Base-by-base conservation (phyloP, 257 asterid genomes). In the Dorcoceras hygrometricum region DNA sequence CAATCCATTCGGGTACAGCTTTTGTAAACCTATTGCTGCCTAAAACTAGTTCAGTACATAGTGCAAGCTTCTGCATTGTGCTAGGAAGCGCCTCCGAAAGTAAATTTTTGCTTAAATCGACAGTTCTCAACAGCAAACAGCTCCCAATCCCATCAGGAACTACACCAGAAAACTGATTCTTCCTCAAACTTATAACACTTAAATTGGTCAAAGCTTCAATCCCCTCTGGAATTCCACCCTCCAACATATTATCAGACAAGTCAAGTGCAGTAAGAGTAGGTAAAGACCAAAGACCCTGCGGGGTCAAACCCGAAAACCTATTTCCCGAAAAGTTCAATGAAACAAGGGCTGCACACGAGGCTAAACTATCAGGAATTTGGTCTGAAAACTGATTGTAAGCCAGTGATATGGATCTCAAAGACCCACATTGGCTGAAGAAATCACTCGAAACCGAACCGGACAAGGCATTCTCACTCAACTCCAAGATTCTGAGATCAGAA, bases 341-440 rank as follows among this genome's bases (percentile, higher is more conserved):
- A 73, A 80, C 83, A 63, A 90, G 62, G 20, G 66, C 60, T 10
- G 93, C 68, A 67, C 97, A 90, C 0, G 95, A 81, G 46, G 70
- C 72, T 56, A 90, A 27, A 5, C 93, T 79, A 32, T 58, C 56
- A 1, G 97, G 96, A 60, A 90, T 72, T 57, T 66, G 32, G 72
- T 96, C 97, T 2, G 78, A 77, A 65, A 90, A 92, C 29, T 81
- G 72, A 86, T 90, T 90, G 46, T 77, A 81, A 18, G 97, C 93
- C 0, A 90, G 75, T 2, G 95, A 88, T 79, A 90, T 68, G 28
- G 75, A 68, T 70, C 75, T 78, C 12, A 90, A 57, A 8, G 86
- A 75, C 46, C 79, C 75, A 77, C 96, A 88, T 78, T 88, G 95
- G 53, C 55, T 73, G 4, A 91, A 91, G 56, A 88, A 76, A 12